Evolutionary conservation across 2,329 filamentous ascomycete genomes (phyloP), one percentile per base, ranked within the genome.

Genomic region (Colletotrichum sp.): DNA sequence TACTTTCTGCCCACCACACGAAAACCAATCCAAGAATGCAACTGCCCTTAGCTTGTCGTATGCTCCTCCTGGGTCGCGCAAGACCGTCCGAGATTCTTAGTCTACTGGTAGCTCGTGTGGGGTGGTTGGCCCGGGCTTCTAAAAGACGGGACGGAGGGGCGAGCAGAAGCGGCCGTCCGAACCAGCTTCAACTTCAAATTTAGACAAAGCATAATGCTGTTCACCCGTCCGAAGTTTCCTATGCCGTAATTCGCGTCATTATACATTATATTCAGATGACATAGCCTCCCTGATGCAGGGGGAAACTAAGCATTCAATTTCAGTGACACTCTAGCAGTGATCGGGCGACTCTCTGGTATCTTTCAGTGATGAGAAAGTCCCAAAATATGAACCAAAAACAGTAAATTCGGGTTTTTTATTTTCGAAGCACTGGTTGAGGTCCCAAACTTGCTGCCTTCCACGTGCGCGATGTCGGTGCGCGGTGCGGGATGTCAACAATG

Each of bases 31-130:
- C n/a, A 52, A 1, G 2, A 52, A 52, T 22, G 44, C n/a, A 22
- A 0, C 44, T 22, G 44, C 1, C 0, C 6, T 22, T 22, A 52
- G 44, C 44, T 52, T 8, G 44, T 13, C 44, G 18, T 22, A 28
- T 30, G 59, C 6, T n/a, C 18, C 26, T n/a, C 24, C 2, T 5
- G 28, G 13, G 55, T 59, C 0, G 22, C 55, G 55, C 55, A 59
- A 59, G 59, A 62, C 59, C 59, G 59, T 62, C 59, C 59, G 59
- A 62, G 59, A 30, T n/a, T 62, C 12, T 32, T 59, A 59, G 55
- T 28, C 26, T 59, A 1, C 1, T 1, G 2, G 55, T 26, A 30
- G 59, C 13, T 62, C 59, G 28, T 34, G 18, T 30, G 16, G 18
- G 24, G 26, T 30, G 26, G 59, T 30, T 62, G 30, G 18, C 26